Evolutionary conservation across 441 rosid genomes (phyloP).

Genomic region (Adansonia madagascariensis): DNA sequence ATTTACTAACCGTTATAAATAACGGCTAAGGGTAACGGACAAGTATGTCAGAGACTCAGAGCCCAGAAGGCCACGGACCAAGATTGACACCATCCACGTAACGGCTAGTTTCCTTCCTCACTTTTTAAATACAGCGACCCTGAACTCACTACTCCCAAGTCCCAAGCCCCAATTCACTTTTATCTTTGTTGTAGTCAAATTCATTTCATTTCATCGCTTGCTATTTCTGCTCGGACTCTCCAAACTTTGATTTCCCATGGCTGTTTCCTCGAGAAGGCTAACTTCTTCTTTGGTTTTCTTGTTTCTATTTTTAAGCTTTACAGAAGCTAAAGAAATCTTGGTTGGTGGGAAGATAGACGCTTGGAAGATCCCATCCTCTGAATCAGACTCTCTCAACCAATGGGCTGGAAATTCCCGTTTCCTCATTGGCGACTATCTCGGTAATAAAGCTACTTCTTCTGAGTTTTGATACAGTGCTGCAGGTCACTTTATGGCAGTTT

Average conservation of each 20-base stretch:
- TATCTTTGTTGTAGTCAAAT: neutral
- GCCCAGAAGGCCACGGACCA: slow-evolving; percentile 21
- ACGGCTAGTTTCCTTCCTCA: slow-evolving; percentile 49
- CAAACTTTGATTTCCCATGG: slow-evolving; percentile 25
- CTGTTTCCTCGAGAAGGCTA: slow-evolving; percentile 31
- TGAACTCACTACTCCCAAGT: neutral
- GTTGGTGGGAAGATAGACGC: slow-evolving; percentile 73
- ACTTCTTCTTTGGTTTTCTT: slow-evolving; percentile 32
- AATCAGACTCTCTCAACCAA: slow-evolving; percentile 73
- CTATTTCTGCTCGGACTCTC: neutral
- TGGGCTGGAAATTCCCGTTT: slow-evolving; percentile 83
- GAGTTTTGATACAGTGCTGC: neutral
- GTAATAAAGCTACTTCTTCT: slow-evolving; percentile 34
- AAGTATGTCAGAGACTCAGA: neutral
- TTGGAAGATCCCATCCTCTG: slow-evolving; percentile 80
- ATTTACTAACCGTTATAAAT: slow-evolving; percentile 23
- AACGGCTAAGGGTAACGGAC: neutral
- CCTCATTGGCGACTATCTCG: slow-evolving; percentile 68
- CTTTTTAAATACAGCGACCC: neutral
- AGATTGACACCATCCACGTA: slow-evolving; percentile 20
- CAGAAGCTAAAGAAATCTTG: slow-evolving; percentile 64
- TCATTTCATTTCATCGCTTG: slow-evolving; percentile 26
- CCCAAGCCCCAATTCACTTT: neutral
- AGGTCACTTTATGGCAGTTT: neutral
- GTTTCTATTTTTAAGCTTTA: slow-evolving; percentile 30